Evolutionary conservation across 23 red algal genomes (phyloP), one percentile per base, ranked within the genome.

Genomic region (Gracilaria caudata): DNA sequence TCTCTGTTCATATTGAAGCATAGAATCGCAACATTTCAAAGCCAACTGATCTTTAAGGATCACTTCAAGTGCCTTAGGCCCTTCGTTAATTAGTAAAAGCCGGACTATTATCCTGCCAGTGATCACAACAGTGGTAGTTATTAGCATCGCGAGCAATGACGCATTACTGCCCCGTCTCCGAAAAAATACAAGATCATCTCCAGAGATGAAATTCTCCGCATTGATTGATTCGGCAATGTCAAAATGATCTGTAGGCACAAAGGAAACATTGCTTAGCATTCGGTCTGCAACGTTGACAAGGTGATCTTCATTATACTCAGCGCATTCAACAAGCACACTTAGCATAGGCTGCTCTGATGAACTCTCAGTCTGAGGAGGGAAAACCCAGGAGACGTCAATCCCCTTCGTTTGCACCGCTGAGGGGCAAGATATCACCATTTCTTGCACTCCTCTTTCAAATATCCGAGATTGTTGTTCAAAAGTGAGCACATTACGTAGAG

Each of bases 11-110:
- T 71, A 71, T 34, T 71, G 65, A 71, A 71, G 65, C 33, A 71
- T 38, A 41, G 65, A 71, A 71, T 71, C 65, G 65, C 65, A 71
- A 41, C 65, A 71, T 71, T 71, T 71, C 65, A 71, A 36, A 21
- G 13, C 65, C 32, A 71, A 41, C 0, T 28, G 32, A 71, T 71
- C 65, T 19, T 71, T 71, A 4, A 71, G 32, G 37, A 71, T 71
- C 13, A 71, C 65, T 71, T 71, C 65, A 2, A 71, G 37, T 17
- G 65, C 65, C 34, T 39, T 39, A 5, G 65, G 65, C 34, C 35
- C 65, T 41, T 71, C 65, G 65, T 39, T 71, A 28, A 21, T 38
- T 38, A 71, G 65, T 23, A 71, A 2, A 71, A 40, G 20, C 33
- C 65, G 0, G 6, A 71, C 65, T 21, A 71, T 19, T 71, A 41